phyloP scores from a whole-genome alignment of 768 basidiomycete species.

The Heimioporus sp. region DNA sequence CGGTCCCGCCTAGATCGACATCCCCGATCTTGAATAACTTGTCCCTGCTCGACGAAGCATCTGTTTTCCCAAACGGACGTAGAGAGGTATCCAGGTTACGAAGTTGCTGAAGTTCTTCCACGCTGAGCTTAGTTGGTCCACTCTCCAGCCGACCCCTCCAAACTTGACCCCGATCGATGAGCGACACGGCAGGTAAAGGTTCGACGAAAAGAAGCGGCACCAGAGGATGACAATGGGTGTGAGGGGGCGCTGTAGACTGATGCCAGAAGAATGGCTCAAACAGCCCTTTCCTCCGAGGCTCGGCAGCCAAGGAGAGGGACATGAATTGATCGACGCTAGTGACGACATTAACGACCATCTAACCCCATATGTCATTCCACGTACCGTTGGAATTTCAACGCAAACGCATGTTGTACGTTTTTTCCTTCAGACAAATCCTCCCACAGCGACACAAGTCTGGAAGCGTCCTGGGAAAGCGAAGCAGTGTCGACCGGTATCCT shows the following conservation, averaged over 20 bases:
- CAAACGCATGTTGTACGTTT: slow-evolving; percentile 40
- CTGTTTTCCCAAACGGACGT: slow-evolving; percentile 24
- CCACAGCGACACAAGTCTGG: slow-evolving; percentile 58
- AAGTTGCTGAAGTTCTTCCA: slow-evolving; percentile 60
- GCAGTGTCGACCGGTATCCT: slow-evolving; percentile 36
- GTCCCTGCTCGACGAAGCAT: slow-evolving; percentile 20
- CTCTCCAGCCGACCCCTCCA: slow-evolving; percentile 71
- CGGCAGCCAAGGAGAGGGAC: slow-evolving; percentile 72
- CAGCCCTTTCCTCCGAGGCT: slow-evolving; percentile 68
- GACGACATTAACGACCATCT: background rate
- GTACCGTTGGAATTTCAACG: slow-evolving; percentile 62
- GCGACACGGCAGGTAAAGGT: slow-evolving; percentile 60
- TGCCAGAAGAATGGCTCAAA: slow-evolving; percentile 81
- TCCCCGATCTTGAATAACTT: slow-evolving; percentile 38
- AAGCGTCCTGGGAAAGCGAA: slow-evolving; percentile 45
- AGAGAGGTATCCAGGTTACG: slow-evolving; percentile 49
- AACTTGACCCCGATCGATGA: slow-evolving; percentile 66
- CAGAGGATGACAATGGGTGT: slow-evolving; percentile 44
- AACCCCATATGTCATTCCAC: slow-evolving; percentile 20
- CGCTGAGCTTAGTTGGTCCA: slow-evolving; percentile 41
- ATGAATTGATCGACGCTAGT: slow-evolving; percentile 72
- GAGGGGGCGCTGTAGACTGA: slow-evolving; percentile 36
- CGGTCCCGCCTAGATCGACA: slow-evolving; percentile 56
- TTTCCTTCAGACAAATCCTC: slow-evolving; percentile 39
- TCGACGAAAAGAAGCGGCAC: slow-evolving; percentile 76